These are phyloP conservation scores for Mimosa bimucronata DNA, from an alignment of 306 rosid genomes.

Conservation along the genomic window DNA sequence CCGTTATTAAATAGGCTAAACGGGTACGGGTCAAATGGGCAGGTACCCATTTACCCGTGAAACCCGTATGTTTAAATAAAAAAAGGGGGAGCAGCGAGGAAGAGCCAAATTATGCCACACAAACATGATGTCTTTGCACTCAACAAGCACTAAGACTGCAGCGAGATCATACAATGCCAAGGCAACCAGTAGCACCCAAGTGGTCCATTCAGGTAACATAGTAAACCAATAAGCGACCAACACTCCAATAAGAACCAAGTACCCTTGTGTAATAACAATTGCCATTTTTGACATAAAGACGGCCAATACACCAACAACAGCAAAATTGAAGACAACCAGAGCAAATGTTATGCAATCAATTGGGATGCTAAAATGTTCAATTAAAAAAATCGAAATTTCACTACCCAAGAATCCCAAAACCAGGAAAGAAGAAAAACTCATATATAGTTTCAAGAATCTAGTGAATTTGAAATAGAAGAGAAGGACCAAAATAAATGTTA, in stretches of 20 bases:
- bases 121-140: too few relatives aligned
- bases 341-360: constrained; percentile 74
- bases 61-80: too few relatives aligned
- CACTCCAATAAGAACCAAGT: constrained; percentile 82
- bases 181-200: constrained; percentile 87
- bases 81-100: too few relatives aligned
- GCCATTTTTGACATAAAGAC: constrained; percentile 92
- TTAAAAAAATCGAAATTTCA: constrained; percentile 57
- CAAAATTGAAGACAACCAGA: constrained; percentile 64
- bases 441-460: constrained; percentile 71
- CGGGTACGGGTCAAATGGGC: too few relatives aligned
- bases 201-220: constrained; percentile 97
- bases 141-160: constrained; percentile 84
- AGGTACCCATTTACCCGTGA: too few relatives aligned
- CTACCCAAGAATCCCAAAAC: constrained; percentile 86
- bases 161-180: constrained; percentile 94
- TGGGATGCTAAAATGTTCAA: constrained; percentile 56
- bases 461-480: constrained; percentile 87
- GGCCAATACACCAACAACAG: constrained; percentile 90
- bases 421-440: constrained; percentile 81
- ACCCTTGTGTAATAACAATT: constrained; percentile 80
- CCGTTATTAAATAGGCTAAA: too few relatives aligned
- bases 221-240: constrained; percentile 94
- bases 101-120: too few relatives aligned
- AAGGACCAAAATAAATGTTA: constrained; percentile 74